phyloP scores from a whole-genome alignment of 805 yeast species.

The Teunomyces stri region DNA sequence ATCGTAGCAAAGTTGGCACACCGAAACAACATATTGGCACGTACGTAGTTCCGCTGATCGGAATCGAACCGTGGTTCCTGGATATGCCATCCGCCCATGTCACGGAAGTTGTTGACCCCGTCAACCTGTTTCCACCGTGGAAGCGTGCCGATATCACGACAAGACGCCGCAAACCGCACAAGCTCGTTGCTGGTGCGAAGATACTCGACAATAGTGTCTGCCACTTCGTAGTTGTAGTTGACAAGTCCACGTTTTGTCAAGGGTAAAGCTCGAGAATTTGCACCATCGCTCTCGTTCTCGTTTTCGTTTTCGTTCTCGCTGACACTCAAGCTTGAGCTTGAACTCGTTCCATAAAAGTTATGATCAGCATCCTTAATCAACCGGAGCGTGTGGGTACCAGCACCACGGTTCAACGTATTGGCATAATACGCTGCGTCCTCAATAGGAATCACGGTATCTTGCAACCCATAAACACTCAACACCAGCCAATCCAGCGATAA shows the following conservation, averaged over 20 bases:
- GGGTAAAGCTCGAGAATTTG: no score
- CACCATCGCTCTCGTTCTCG: no score
- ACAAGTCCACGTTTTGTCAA: conserved; percentile 34
- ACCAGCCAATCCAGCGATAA: conserved; percentile 51
- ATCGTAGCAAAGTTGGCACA: conserved; percentile 59
- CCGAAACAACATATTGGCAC: conserved; percentile 56
- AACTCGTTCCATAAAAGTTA: conserved; percentile 58
- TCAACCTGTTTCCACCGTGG: conserved; percentile 63
- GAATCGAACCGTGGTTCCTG: conserved; percentile 23
- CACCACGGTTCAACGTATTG: conserved; percentile 55
- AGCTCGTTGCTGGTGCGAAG: conserved; percentile 48
- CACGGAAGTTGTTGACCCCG: conserved; percentile 73
- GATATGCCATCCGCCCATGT: conserved; percentile 72
- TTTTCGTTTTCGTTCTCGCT: no score
- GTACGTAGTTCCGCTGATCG: conserved; percentile 37
- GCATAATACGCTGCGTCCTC: conserved; percentile 61
- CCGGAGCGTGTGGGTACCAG: conserved; percentile 44
- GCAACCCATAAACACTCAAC: conserved; percentile 67
- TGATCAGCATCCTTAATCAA: conserved; percentile 75
- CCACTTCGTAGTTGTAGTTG: conserved; percentile 59
- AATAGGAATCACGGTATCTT: conserved; percentile 64
- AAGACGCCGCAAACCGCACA: conserved; percentile 46
- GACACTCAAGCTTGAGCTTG: no score
- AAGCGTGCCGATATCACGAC: conserved; percentile 34
- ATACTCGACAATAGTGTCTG: conserved; percentile 48